Conservation (phyloP, 768 basidiomycete species). For the Crucibulum laeve region DNA sequence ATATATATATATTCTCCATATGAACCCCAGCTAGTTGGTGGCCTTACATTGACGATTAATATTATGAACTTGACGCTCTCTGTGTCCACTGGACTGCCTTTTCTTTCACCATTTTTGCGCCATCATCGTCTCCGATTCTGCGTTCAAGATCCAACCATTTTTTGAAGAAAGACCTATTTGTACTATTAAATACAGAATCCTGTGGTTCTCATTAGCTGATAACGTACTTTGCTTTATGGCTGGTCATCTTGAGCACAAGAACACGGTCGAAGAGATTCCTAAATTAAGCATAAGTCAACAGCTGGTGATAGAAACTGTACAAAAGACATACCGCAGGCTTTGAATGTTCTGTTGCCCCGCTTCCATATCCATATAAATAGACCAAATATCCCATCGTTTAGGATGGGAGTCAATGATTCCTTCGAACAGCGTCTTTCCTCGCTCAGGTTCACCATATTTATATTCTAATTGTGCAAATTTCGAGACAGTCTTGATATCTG, state of each 20-base stretch:
- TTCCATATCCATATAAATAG: constrained; percentile 96
- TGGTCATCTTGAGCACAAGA: constrained; percentile 82
- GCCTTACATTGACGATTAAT: constrained; percentile 17
- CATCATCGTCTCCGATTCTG: constrained; percentile 82
- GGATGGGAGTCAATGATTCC: constrained; percentile 95
- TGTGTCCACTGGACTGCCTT: constrained; percentile 93
- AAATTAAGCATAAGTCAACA: constrained; percentile 4
- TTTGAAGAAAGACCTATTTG: constrained; percentile 92
- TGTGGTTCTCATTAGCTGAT: constrained; percentile 1
- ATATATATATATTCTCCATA: constrained; percentile 17
- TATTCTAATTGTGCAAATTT: constrained; percentile 96
- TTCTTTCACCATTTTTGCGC: constrained; percentile 74
- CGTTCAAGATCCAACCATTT: constrained; percentile 93
- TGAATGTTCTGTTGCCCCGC: constrained; percentile 76
- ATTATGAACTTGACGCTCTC: constrained; percentile 41
- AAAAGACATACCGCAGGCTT: constrained; percentile 54
- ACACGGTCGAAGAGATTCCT: constrained; percentile 89
- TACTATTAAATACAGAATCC: too few species aligned
- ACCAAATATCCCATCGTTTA: constrained; percentile 95
- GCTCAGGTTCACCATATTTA: constrained; percentile 88
- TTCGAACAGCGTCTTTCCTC: constrained; percentile 94
- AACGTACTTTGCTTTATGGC: constrained; percentile 92
- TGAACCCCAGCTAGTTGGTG: constrained; percentile 3
- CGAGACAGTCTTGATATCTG: constrained; percentile 94
- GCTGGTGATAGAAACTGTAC: background rate